These are phyloP conservation scores for Dipteronia dyeriana DNA, from an alignment of 345 rosid species.

Conservation along the genomic window DNA sequence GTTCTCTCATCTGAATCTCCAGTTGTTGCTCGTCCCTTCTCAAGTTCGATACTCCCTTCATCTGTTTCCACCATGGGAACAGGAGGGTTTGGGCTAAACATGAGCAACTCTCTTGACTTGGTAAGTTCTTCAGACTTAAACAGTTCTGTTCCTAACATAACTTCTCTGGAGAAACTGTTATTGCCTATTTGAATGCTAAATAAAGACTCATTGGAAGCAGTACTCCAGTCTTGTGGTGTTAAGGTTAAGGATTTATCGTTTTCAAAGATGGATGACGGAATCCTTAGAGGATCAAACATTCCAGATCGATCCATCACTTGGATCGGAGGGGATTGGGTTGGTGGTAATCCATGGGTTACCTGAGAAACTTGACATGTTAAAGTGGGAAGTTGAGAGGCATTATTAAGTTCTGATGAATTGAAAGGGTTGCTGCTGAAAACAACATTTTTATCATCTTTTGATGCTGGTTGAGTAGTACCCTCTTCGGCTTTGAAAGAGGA, in stretches of 20 bases:
- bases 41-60: conserved; percentile 6
- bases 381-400: conserved; percentile 21
- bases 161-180: conserved; percentile 51
- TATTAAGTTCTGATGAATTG: conserved; percentile 21
- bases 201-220: conserved; percentile 62
- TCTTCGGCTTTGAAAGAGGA: background rate
- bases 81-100: conserved; percentile 38
- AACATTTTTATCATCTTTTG: conserved; percentile 1
- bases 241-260: conserved; percentile 35
- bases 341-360: conserved; percentile 42
- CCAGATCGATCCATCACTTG: conserved; percentile 72
- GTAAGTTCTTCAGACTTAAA: conserved; percentile 37
- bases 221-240: conserved; percentile 61
- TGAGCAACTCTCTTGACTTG: conserved; percentile 42
- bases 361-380: conserved; percentile 43
- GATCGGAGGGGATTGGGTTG: conserved; percentile 59
- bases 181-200: conserved; percentile 70
- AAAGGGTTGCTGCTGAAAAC: conserved; percentile 20
- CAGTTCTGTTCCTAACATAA: conserved; percentile 17
- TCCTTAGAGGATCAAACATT: conserved; percentile 50
- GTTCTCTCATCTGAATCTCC: conserved; percentile 11
- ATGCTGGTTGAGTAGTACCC: conserved; percentile 1
- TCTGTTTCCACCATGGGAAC: conserved; percentile 23
- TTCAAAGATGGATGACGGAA: conserved; percentile 59
- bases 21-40: conserved; percentile 18